These are phyloP conservation scores for Primulina tabacum DNA, from an alignment of 257 asterid genomes.

Conservation along the genomic window DNA sequence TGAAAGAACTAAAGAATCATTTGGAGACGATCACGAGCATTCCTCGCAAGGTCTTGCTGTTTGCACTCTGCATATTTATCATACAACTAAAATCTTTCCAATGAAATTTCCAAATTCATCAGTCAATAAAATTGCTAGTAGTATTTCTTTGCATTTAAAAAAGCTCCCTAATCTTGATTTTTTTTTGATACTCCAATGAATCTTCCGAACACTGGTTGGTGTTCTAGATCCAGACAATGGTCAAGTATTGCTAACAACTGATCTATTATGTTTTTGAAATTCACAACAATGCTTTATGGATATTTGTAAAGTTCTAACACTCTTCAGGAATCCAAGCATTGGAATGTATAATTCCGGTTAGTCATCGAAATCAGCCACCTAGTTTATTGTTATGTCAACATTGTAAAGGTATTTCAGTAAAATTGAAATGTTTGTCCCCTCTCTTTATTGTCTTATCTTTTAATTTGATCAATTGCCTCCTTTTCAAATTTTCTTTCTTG, in stretches of 20 bases:
- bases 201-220: background rate
- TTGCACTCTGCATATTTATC: slow-evolving; percentile 23
- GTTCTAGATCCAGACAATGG: background rate
- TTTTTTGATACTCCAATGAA: background rate
- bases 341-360: background rate
- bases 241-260: slow-evolving; percentile 2
- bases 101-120: slow-evolving; percentile 12
- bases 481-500: background rate
- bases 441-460: background rate
- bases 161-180: slow-evolving; percentile 4
- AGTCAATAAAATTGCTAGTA: slow-evolving; percentile 9
- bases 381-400: slow-evolving; percentile 2
- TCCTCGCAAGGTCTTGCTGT: slow-evolving; percentile 74
- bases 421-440: background rate
- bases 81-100: slow-evolving; percentile 18
- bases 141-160: slow-evolving; percentile 1
- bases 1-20: slow-evolving; percentile 81
- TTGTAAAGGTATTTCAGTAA: background rate
- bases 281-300: background rate
- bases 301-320: background rate
- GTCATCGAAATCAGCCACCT: background rate
- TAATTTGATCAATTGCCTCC: slow-evolving; percentile 7
- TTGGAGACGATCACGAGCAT: slow-evolving; percentile 72
- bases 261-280: background rate
- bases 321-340: background rate